Evolutionary conservation across 2,329 filamentous ascomycete species (phyloP), one percentile per base, ranked within the genome.

Genomic region (Beauveria medogensis): DNA sequence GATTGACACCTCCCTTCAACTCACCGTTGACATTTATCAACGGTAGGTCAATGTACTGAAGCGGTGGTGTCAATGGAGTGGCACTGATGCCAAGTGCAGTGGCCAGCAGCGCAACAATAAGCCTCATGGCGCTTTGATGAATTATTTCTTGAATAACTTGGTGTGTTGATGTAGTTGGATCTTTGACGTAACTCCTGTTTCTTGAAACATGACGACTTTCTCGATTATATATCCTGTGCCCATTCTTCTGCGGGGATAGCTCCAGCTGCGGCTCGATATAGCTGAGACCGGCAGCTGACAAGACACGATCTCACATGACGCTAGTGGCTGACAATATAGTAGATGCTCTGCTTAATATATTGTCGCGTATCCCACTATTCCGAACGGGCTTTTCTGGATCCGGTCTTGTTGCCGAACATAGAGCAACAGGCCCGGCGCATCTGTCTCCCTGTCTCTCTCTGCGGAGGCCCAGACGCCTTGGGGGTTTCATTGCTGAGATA

Each of bases 11-110:
- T 3, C 55, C 55, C 34, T 58, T 59, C 9, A 40, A 10, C 34
- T 59, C 55, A 16, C 55, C 47, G 6, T 59, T 59, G 22, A 9
- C 24, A 51, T 59, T 59, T 30, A 40, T 43, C 47, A 52, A 59
- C 7, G 55, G 47, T 18, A 59, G 10, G 37, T 59, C 47, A 16
- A 59, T 51, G 37, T 59, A 59, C 47, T 59, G 55, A 7, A 52
- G 24, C 1, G 37, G 30, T 16, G 47, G 47, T 20, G 47, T 41
- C 22, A 14, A 48, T 9, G 16, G 18, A 24, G 20, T 16, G 41
- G 20, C 55, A 41, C 22, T 50, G 28, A 57, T 40, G 5, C 44
- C 9, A 18, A 57, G 44, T 5, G 55, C 16, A 30, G 22, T 5
- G 18, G 30, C 44, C 14, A 57, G 28, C 30, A 57, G 5, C 28